phyloP scores from a whole-genome alignment of 352 stramenopile species.

The Globisporangium rhizosaccharum region DNA sequence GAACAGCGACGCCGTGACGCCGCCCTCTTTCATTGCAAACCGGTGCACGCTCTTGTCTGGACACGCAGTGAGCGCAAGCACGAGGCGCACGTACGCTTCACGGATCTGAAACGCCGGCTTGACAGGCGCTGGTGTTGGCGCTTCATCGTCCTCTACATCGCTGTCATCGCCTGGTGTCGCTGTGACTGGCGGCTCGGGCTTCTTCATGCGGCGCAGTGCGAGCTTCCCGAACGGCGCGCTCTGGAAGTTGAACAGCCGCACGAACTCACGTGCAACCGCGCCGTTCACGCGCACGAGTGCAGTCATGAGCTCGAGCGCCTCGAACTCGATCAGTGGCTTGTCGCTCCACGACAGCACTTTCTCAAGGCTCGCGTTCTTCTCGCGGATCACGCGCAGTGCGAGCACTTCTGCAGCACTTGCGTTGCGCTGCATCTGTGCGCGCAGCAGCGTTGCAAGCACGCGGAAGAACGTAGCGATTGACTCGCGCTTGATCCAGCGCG shows the following conservation, averaged over 20 bases:
- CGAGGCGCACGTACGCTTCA: slow-evolving; percentile 56
- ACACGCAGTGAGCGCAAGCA: slow-evolving; percentile 54
- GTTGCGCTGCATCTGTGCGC: slow-evolving; percentile 21
- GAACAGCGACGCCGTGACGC: slow-evolving; percentile 57
- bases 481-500: slow-evolving; percentile 60
- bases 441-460: slow-evolving; percentile 40
- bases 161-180: neutral
- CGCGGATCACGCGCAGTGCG: slow-evolving; percentile 60
- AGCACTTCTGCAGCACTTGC: slow-evolving; percentile 42
- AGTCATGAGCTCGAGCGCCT: slow-evolving; percentile 57
- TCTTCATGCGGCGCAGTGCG: slow-evolving; percentile 52
- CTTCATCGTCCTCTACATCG: slow-evolving; percentile 1
- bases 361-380: slow-evolving; percentile 56
- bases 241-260: slow-evolving; percentile 80
- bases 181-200: slow-evolving; percentile 16
- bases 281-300: slow-evolving; percentile 35
- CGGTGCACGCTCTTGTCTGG: slow-evolving; percentile 72
- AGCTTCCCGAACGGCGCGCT: slow-evolving; percentile 57
- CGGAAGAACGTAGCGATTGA: slow-evolving; percentile 69
- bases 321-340: slow-evolving; percentile 75
- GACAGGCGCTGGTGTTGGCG: neutral
- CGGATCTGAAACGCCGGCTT: slow-evolving; percentile 54
- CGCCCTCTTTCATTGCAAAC: slow-evolving; percentile 74
- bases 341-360: slow-evolving; percentile 83
- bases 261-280: slow-evolving; percentile 50